Percentiles rank a stretch among this genome's conserved stretches.
Conservation (phyloP, 169 alveolate genomes). For the Plasmodium gonderi region DNA sequence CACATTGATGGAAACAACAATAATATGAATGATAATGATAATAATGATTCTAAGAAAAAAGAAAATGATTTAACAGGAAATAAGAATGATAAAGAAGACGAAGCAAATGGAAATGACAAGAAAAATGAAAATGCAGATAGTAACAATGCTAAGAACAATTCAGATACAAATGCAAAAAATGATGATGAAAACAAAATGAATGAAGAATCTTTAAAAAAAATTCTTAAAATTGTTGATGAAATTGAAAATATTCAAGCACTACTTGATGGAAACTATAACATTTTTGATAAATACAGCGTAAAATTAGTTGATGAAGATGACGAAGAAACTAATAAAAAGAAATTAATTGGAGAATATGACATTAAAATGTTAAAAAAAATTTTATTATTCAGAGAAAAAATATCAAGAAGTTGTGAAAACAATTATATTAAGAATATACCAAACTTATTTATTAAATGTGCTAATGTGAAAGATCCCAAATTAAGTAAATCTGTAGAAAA, state of each 20-base stretch:
- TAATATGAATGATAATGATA: background rate
- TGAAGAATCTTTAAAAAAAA: background rate
- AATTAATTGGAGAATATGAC: constrained; percentile 36
- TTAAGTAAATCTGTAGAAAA: constrained; percentile 22
- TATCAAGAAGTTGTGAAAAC: constrained; percentile 11
- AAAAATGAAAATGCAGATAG: background rate
- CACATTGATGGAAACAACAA: background rate
- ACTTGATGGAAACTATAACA: background rate
- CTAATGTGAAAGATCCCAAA: constrained; percentile 14
- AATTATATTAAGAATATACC: background rate
- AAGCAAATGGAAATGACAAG: background rate
- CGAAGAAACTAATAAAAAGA: constrained; percentile 4
- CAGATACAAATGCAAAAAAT: background rate
- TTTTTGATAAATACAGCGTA: constrained; percentile 20
- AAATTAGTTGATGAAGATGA: constrained; percentile 15
- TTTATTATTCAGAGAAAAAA: constrained; percentile 30
- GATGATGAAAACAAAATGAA: background rate
- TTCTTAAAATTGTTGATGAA: background rate
- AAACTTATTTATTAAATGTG: background rate
- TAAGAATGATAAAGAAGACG: background rate
- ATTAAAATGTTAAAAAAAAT: constrained; percentile 4
- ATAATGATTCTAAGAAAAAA: background rate
- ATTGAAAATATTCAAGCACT: constrained; percentile 1
- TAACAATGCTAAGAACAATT: background rate
- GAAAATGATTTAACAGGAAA: too few species aligned